Conservation (phyloP, 2,329 filamentous ascomycete genomes). For the Dactylellina parvicollis region DNA sequence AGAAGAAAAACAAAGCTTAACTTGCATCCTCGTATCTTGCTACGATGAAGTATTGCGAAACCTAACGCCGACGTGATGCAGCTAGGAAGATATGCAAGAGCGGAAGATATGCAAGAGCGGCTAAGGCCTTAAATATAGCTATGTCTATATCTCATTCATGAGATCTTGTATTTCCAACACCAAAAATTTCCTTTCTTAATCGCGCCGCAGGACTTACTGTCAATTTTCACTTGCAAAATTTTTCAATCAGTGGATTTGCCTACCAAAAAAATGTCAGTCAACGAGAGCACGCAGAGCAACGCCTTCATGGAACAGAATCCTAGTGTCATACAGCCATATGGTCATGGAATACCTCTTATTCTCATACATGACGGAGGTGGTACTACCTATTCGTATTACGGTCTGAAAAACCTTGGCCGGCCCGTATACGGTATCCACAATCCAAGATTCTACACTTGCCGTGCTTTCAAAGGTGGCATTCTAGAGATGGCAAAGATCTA, state of each 20-base stretch:
- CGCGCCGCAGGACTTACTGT: no score
- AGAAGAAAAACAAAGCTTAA: no score
- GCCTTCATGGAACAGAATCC: constrained; percentile 59
- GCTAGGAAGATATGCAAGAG: no score
- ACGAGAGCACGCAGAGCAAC: constrained; percentile 37
- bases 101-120: no score
- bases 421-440: constrained; percentile 55
- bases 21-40: no score
- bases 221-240: no score
- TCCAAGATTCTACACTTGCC: constrained; percentile 54
- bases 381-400: constrained; percentile 56
- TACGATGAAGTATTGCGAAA: no score
- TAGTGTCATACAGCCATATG: constrained; percentile 28
- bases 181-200: no score
- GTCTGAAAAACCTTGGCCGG: constrained; percentile 50
- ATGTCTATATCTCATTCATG: no score
- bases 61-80: no score
- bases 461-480: constrained; percentile 53
- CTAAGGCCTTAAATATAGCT: no score
- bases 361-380: constrained; percentile 68
- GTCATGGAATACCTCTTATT: constrained; percentile 61
- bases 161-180: no score
- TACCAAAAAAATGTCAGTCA: constrained; percentile 10
- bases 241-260: background rate
- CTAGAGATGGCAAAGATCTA: constrained; percentile 56